Evolutionary conservation across 2,329 filamentous ascomycete genomes (phyloP).

Genomic region (Scedosporium boydii): DNA sequence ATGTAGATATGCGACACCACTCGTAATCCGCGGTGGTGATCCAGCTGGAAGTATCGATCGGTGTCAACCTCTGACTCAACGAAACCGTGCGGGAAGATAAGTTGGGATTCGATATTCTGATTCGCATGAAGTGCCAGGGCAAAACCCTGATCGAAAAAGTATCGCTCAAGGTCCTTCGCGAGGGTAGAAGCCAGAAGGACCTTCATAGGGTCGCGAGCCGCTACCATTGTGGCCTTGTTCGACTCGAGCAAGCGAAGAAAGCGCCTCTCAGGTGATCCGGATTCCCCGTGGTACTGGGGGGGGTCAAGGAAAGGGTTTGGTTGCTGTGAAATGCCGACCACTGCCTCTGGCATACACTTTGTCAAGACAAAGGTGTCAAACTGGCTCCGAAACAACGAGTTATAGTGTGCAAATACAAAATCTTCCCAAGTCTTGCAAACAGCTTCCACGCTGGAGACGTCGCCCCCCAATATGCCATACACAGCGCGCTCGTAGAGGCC

Average conservation of each 20-base stretch:
- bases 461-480: conserved; percentile 82
- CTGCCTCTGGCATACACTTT: conserved; percentile 41
- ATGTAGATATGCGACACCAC: conserved; percentile 58
- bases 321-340: conserved; percentile 40
- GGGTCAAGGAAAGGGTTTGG: conserved; percentile 57
- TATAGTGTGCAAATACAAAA: conserved; percentile 78
- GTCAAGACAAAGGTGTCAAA: conserved; percentile 63
- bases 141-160: conserved; percentile 51
- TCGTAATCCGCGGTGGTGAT: conserved; percentile 56
- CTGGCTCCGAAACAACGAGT: conserved; percentile 69
- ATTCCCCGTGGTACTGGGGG: conserved; percentile 50
- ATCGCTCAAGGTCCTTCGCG: conserved; percentile 47
- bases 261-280: conserved; percentile 39
- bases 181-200: conserved; percentile 69
- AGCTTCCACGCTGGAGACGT: conserved; percentile 65
- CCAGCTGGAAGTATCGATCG: conserved; percentile 41
- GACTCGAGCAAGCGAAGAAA: conserved; percentile 53
- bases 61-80: conserved; percentile 25
- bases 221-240: conserved; percentile 42
- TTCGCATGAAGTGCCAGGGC: conserved; percentile 27
- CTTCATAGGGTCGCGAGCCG: conserved; percentile 59
- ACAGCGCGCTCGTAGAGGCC: conserved; percentile 81
- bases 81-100: conserved; percentile 14
- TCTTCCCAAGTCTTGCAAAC: conserved; percentile 79
- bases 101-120: conserved; percentile 25